Evolutionary conservation across 768 basidiomycete species (phyloP).

Genomic region (Collybia nuda): DNA sequence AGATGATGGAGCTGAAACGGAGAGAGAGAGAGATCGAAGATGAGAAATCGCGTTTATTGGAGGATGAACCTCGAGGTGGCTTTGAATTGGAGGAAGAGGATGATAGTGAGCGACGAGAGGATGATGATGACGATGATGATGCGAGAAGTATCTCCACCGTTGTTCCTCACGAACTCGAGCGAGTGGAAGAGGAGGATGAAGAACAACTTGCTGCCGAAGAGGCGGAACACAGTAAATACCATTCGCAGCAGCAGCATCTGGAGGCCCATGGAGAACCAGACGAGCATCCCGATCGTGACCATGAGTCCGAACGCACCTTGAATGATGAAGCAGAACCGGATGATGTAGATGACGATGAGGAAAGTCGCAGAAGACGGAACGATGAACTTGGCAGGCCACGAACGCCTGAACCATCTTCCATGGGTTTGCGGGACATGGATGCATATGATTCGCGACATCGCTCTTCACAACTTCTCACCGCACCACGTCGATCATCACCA

Average conservation of each 20-base stretch:
- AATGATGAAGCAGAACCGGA: neutral
- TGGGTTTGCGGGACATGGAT: constrained; percentile 26
- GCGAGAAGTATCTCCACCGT: constrained; percentile 71
- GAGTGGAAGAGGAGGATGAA: constrained; percentile 76
- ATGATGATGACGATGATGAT: constrained; percentile 65
- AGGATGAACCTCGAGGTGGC: constrained; percentile 23
- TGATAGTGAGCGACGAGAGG: constrained; percentile 19
- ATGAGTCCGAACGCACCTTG: too few species aligned
- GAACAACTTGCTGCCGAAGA: constrained; percentile 38
- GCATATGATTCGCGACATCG: constrained; percentile 11
- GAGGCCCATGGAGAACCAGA: constrained; percentile 2
- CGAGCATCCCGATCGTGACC: neutral
- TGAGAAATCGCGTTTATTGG: neutral
- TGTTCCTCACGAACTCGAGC: constrained; percentile 65
- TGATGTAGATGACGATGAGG: constrained; percentile 35
- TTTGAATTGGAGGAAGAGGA: constrained; percentile 34
- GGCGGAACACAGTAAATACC: constrained; percentile 17
- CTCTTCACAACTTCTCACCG: constrained; percentile 10
- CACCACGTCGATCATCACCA: constrained; percentile 20
- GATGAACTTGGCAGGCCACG: constrained; percentile 69
- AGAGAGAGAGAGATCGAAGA: constrained; percentile 34
- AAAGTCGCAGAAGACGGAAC: constrained; percentile 50
- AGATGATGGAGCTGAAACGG: constrained; percentile 68
- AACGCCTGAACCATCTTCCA: constrained; percentile 74
- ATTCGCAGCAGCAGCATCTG: constrained; percentile 19